phyloP scores from a whole-genome alignment of 2,329 filamentous ascomycete species.

The Remersonia thermophila region DNA sequence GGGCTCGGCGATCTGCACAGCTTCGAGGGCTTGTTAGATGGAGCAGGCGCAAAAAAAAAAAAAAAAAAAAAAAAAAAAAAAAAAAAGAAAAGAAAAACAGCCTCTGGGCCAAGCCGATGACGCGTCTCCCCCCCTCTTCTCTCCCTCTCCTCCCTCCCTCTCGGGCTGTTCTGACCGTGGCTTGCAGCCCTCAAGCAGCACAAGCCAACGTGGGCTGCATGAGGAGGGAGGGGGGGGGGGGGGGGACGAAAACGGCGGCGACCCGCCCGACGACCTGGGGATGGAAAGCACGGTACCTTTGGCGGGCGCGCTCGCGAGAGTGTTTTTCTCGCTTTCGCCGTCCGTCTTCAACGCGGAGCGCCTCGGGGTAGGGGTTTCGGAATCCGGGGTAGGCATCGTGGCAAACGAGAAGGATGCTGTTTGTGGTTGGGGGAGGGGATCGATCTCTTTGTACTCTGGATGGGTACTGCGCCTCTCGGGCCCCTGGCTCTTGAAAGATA shows the following conservation, averaged over 20 bases:
- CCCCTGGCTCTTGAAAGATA: too few relatives aligned
- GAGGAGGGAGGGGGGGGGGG: too few relatives aligned
- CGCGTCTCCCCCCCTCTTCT: too few relatives aligned
- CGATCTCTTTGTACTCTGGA: too few relatives aligned
- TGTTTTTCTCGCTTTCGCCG: conserved; percentile 27
- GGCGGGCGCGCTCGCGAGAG: conserved; percentile 26
- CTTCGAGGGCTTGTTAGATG: too few relatives aligned
- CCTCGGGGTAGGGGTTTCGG: conserved; percentile 13
- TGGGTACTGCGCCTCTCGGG: too few relatives aligned
- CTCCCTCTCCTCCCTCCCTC: too few relatives aligned
- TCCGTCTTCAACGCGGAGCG: conserved; percentile 28
- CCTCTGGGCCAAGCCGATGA: not conserved
- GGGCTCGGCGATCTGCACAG: conserved; percentile 48
- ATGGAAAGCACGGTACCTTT: conserved; percentile 30
- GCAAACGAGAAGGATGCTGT: conserved; percentile 12
- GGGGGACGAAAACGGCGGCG: too few relatives aligned
- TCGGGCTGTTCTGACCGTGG: not conserved
- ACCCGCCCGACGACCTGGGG: too few relatives aligned
- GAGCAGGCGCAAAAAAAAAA: conserved; percentile 4
- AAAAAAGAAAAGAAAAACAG: conserved; percentile 1
- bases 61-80: conserved; percentile 1
- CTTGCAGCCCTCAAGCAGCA: not conserved
- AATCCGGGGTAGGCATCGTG: conserved; percentile 10
- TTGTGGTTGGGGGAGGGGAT: not conserved
- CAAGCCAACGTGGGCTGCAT: too few relatives aligned